Conservation (phyloP, 495 filamentous ascomycete species). For the Aspergillus egyptiacus region DNA sequence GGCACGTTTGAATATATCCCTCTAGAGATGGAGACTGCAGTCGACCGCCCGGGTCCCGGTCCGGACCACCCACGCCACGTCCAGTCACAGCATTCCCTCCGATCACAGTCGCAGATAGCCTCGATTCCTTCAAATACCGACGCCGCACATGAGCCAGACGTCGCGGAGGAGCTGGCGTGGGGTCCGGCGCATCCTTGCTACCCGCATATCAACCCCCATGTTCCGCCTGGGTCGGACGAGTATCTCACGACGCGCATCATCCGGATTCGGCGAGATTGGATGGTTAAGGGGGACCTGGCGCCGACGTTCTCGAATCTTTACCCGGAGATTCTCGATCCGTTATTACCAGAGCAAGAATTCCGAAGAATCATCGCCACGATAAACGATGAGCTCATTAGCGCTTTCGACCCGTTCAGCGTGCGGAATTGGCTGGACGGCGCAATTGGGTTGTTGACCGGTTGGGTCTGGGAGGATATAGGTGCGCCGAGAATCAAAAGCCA, state of each 20-base stretch:
- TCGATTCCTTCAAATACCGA: slow-evolving; percentile 37
- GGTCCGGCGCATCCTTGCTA: slow-evolving; percentile 86
- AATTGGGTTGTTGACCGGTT: slow-evolving; percentile 74
- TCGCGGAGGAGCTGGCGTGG: slow-evolving; percentile 58
- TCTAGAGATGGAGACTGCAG: slow-evolving; percentile 21
- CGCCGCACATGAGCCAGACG: slow-evolving; percentile 45
- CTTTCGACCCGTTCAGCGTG: slow-evolving; percentile 65
- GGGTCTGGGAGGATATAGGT: slow-evolving; percentile 89
- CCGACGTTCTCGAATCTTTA: slow-evolving; percentile 92
- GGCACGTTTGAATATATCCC: slow-evolving; percentile 30
- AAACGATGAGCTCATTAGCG: slow-evolving; percentile 63
- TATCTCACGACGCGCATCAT: slow-evolving; percentile 79
- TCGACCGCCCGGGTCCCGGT: slow-evolving; percentile 13
- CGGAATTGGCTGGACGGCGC: slow-evolving; percentile 71
- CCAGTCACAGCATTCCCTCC: slow-evolving; percentile 36
- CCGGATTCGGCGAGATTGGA: slow-evolving; percentile 84
- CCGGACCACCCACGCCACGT: slow-evolving; percentile 32
- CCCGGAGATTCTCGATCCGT: slow-evolving; percentile 86
- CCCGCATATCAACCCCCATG: slow-evolving; percentile 88
- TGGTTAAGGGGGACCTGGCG: slow-evolving; percentile 82
- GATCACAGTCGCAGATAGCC: slow-evolving; percentile 38
- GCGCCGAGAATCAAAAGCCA: slow-evolving; percentile 64
- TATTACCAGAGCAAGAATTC: slow-evolving; percentile 75
- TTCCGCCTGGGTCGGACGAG: slow-evolving; percentile 68
- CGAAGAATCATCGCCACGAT: slow-evolving; percentile 69